A percentile compares a stretch with the other conserved stretches of the same genome.
These are phyloP conservation scores for Begonia peltatifolia DNA, from an alignment of 306 rosid genomes.

Conservation along the genomic window DNA sequence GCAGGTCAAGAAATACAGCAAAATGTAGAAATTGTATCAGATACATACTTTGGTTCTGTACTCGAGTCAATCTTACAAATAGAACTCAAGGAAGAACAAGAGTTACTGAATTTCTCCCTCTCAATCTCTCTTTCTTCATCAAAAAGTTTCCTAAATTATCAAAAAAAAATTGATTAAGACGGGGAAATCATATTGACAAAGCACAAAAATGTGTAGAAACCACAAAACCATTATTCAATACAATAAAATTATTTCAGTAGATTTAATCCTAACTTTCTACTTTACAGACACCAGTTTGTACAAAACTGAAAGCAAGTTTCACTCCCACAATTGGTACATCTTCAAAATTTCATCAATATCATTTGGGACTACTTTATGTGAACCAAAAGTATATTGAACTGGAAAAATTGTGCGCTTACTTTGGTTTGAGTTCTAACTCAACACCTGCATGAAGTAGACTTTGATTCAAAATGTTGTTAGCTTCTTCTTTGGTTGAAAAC, in stretches of 20 bases:
- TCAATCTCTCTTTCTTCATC: conserved; percentile 58
- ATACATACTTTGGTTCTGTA: conserved; percentile 37
- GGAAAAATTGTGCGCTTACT: conserved; percentile 32
- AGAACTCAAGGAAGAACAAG: conserved; percentile 15
- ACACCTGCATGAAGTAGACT: conserved; percentile 43
- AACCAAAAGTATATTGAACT: not conserved
- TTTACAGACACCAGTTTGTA: no score
- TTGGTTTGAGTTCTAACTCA: conserved; percentile 49
- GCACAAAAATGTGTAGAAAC: no score
- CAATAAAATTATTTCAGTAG: no score
- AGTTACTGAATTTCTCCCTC: conserved; percentile 28
- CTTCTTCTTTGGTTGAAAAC: conserved; percentile 61
- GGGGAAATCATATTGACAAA: no score
- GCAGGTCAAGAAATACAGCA: not conserved
- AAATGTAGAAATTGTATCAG: not conserved
- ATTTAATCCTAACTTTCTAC: no score
- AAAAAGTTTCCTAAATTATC: conserved; percentile 52
- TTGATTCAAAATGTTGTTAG: conserved; percentile 30
- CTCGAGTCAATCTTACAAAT: conserved; percentile 25
- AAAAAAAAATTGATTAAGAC: no score
- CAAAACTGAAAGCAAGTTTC: no score
- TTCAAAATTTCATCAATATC: no score
- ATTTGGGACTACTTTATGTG: no score
- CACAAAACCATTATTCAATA: no score
- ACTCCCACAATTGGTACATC: no score